phyloP scores from a whole-genome alignment of 1,139 yeast genomes.

The Yarrowia galli region DNA sequence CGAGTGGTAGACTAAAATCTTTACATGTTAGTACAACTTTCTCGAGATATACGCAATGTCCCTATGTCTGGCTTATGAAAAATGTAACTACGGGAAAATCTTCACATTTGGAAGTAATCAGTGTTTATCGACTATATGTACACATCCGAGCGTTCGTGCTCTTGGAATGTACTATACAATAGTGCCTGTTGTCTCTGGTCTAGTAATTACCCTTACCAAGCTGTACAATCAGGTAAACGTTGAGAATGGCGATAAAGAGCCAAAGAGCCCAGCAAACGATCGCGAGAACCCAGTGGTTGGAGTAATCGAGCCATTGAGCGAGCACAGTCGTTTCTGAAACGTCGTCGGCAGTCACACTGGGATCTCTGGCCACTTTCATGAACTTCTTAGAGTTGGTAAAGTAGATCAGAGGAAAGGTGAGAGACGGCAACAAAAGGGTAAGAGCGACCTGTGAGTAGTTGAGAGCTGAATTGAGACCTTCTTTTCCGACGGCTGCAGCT shows the following conservation, averaged over 20 bases:
- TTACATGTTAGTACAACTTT: too few relatives aligned
- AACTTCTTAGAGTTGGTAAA: constrained; percentile 77
- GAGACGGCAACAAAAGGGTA: constrained; percentile 83
- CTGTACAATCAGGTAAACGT: constrained; percentile 73
- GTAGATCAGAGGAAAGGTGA: constrained; percentile 85
- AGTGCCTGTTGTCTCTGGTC: not conserved
- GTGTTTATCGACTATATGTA: too few relatives aligned
- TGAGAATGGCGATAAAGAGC: constrained; percentile 69
- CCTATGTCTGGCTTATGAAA: too few relatives aligned
- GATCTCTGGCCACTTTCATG: constrained; percentile 57
- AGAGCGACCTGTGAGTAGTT: constrained; percentile 90
- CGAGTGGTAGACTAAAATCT: too few relatives aligned
- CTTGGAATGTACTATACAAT: too few relatives aligned
- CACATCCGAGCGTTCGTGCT: not conserved
- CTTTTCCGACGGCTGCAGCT: constrained; percentile 78
- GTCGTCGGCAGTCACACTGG: constrained; percentile 25
- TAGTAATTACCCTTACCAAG: constrained; percentile 53
- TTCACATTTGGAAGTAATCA: too few relatives aligned
- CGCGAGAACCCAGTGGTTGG: constrained; percentile 59
- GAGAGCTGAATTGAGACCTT: constrained; percentile 80
- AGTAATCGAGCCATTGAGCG: constrained; percentile 40
- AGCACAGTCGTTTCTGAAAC: constrained; percentile 34
- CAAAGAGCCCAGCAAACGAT: constrained; percentile 59
- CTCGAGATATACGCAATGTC: too few relatives aligned
- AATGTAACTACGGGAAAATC: too few relatives aligned